Percentiles rank a stretch among this genome's conserved stretches.
Conservation (phyloP, 2,329 filamentous ascomycete genomes). For the Bipolaris zeicola region DNA sequence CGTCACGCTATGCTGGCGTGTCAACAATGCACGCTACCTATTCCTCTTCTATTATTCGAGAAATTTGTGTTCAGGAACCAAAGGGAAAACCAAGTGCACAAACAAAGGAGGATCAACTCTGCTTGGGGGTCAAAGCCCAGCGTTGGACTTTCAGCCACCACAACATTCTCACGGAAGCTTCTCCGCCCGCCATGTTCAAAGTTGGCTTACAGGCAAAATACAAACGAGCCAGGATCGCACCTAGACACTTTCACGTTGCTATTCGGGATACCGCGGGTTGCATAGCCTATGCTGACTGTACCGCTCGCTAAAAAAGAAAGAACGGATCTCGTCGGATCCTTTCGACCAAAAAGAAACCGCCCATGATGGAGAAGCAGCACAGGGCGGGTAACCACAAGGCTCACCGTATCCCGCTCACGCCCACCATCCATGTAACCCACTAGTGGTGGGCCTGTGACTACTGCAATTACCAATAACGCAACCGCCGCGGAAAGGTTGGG, state of each 20-base stretch:
- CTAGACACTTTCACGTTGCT: neutral
- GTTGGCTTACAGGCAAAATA: neutral
- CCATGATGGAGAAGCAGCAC: too few species aligned
- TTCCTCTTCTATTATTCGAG: neutral
- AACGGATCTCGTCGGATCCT: neutral
- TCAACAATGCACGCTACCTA: neutral
- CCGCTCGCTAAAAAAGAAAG: neutral
- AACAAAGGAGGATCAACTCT: neutral
- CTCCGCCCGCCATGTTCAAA: neutral
- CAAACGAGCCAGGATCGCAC: neutral
- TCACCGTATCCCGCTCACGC: neutral
- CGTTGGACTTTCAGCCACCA: neutral
- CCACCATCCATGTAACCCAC: neutral
- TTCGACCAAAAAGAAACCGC: neutral
- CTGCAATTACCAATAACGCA: neutral
- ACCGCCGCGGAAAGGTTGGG: neutral
- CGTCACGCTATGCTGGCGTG: neutral
- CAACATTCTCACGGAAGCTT: neutral
- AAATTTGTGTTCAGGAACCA: neutral
- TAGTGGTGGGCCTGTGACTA: too few species aligned
- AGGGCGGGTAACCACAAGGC: neutral
- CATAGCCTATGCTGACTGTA: neutral
- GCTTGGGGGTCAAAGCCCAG: too few species aligned
- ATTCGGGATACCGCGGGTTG: neutral
- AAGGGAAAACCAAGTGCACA: neutral